Percentiles rank a stretch among this genome's conserved stretches.
Conservation (phyloP, 345 rosid genomes). For the Carallia pectinifolia region DNA sequence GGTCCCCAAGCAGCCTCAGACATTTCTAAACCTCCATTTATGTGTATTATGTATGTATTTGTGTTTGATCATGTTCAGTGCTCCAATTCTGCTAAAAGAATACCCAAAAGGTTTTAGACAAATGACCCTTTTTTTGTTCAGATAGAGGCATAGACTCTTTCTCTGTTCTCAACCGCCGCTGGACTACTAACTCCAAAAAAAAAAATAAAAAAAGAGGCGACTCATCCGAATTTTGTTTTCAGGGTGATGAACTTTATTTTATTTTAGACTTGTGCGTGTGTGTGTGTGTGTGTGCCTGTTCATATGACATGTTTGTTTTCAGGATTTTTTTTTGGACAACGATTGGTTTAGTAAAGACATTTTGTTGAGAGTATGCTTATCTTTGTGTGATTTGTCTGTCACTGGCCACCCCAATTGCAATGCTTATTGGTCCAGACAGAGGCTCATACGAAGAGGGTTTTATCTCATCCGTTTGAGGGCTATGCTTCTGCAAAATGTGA, state of each 20-base stretch:
- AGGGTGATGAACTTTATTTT: constrained; percentile 6
- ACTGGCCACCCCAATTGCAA: neutral
- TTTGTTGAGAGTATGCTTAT: neutral
- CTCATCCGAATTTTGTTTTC: constrained; percentile 11
- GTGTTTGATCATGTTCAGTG: neutral
- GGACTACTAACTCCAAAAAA: too few relatives aligned
- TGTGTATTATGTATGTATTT: too few relatives aligned
- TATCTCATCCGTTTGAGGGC: neutral
- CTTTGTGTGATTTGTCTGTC: neutral
- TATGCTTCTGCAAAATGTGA: neutral
- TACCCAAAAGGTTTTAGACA: constrained; percentile 16
- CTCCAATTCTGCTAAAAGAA: constrained; percentile 6
- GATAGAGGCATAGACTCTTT: constrained; percentile 21
- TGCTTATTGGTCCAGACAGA: neutral
- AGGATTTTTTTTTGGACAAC: too few relatives aligned
- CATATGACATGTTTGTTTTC: too few relatives aligned
- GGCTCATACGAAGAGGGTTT: neutral
- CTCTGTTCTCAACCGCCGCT: too few relatives aligned
- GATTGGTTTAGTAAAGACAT: too few relatives aligned
- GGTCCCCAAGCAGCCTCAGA: constrained; percentile 30
- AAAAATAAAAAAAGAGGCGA: too few relatives aligned
- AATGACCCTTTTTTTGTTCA: constrained; percentile 17
- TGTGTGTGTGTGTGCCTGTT: neutral
- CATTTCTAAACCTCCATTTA: constrained; percentile 1
- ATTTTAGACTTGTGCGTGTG: neutral